phyloP scores from a whole-genome alignment of 805 yeast genomes.

The Ogataea nitratoaversa region DNA sequence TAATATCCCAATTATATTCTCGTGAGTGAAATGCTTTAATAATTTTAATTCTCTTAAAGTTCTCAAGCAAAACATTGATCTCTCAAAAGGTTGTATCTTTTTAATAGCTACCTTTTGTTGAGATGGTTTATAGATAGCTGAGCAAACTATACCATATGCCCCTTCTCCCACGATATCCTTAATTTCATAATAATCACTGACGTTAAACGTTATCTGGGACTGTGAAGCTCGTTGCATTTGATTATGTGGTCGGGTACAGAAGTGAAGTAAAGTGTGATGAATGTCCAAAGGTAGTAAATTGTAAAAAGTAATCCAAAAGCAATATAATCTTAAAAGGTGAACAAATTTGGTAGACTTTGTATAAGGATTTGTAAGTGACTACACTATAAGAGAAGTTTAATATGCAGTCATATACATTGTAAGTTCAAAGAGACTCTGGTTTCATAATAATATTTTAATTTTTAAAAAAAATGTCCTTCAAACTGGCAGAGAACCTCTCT shows the following conservation, averaged over 20 bases:
- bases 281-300: too few relatives aligned
- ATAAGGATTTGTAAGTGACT: too few relatives aligned
- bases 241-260: not conserved
- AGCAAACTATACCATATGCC: conserved; percentile 91
- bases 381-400: too few relatives aligned
- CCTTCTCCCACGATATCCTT: conserved; percentile 90
- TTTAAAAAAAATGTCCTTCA: too few relatives aligned
- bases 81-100: conserved; percentile 87
- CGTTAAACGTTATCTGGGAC: conserved; percentile 59
- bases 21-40: conserved; percentile 86
- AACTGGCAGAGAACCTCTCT: too few relatives aligned
- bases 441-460: too few relatives aligned
- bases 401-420: too few relatives aligned
- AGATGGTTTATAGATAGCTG: conserved; percentile 82
- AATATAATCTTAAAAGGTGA: too few relatives aligned
- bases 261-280: not conserved
- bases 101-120: conserved; percentile 92
- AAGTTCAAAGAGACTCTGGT: too few relatives aligned
- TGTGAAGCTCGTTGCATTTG: conserved; percentile 13
- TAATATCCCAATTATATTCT: conserved; percentile 83
- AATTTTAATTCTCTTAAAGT: conserved; percentile 87
- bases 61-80: conserved; percentile 82
- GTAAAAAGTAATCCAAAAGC: too few relatives aligned
- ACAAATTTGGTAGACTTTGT: too few relatives aligned
- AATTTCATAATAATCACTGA: conserved; percentile 81